Evolutionary conservation across 768 basidiomycete genomes (phyloP), one percentile per base, ranked within the genome.

Genomic region (Tricholoma bakamatsutake): DNA sequence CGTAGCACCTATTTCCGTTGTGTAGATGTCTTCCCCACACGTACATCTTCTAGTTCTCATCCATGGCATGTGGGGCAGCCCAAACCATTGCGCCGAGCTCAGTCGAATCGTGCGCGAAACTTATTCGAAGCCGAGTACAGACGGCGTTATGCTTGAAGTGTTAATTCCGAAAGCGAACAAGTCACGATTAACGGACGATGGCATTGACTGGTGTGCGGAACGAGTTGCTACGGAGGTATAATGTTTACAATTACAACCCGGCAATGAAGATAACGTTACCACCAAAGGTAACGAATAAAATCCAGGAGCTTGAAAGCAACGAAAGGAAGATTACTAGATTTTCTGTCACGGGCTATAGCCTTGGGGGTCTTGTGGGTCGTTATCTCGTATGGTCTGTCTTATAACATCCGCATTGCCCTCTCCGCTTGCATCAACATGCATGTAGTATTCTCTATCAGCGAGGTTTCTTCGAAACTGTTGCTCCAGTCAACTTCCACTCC

Each of bases 201-300:
- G 89, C 1, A 80, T 91, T 33, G 90, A 91, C 65, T 88, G 87
- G 81, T 85, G 88, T 52, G 87, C 82, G 33, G 88, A 90, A 68
- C 75, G 91, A 34, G 81, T 92, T 39, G 82, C 88, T 3, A 72
- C 82, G 55, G 90, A 93, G 81, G 90, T 90, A 49, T 45, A 73
- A 5, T 35, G 24, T 49, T 24, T 50, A 24, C 21, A 24, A 24
- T 24, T 45, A 9, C 24, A 35, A 5, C 7, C 45, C 10, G 34
- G 10, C 46, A 6, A 47, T 30, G 28, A n/a, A 24, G 24, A 35
- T 11, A 31, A 11, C 43, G 50, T 47, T 9, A 53, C 15, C 15
- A n/a, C 8, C 17, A 18, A 50, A 90, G 87, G 75, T 92, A 17
- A 57, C 76, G 45, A 76, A 79, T 5, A 77, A 82, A 62, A 71